Base-by-base conservation (phyloP, 768 basidiomycete species). In the Mycena galopus region DNA sequence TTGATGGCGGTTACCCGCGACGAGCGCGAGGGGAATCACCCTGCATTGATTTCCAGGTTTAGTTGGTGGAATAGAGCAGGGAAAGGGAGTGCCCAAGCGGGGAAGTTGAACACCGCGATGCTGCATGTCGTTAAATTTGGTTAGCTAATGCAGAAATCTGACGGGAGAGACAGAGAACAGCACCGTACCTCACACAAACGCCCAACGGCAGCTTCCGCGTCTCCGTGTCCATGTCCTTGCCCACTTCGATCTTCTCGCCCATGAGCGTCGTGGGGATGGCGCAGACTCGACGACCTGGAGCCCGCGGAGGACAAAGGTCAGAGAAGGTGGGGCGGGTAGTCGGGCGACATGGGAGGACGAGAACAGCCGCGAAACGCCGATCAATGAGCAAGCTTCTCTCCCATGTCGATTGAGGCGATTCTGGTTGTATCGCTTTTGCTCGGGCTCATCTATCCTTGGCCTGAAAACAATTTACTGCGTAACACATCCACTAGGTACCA, bases 161-260 rank as follows among this genome's bases (percentile, higher is more conserved):
- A n/a, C n/a, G 35, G 8, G 14, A 16, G 12, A 16, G 39, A 39
- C 39, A 39, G 39, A 39, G 33, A 63, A 2, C 6, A 12, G 47
- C 66, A 60, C 50, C 59, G 17, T 12, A 63, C 71, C 71, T 74
- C 50, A 93, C 96, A 72, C 93, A 94, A 35, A 99, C 96, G 65
- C 97, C 97, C 7, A 98, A 85, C 3, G 97, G 95, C 21, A 95
- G 82, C 75, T 90, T 90, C 57, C 97, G 90, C 17, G 93, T 92
- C 73, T 95, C 91, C 5, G 97, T 98, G 79, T 99, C 97, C 97
- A 99, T 99, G 79, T 98, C 97, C 81, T 91, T 95, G 83, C 94
- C 94, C 9, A 98, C 94, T 87, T 99, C 98, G 50, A 98, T 83
- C 79, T 97, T 96, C 71, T 97, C 95, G 1, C 96, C 97, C 30